Evolutionary conservation across 208 protist species (phyloP).

Genomic region (Leishmania guyanensis): DNA sequence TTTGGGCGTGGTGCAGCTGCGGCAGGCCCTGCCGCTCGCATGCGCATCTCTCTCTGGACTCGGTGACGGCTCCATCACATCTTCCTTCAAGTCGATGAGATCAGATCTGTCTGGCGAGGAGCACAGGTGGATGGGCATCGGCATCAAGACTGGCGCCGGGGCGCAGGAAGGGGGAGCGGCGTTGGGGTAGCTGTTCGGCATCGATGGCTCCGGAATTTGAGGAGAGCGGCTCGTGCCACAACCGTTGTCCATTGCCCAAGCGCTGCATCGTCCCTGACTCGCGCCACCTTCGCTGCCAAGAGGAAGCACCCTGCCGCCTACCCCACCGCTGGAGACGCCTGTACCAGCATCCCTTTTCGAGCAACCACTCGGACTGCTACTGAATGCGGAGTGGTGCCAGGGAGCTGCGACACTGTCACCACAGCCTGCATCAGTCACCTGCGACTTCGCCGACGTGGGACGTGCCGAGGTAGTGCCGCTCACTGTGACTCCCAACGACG

Average conservation of each 20-base stretch:
- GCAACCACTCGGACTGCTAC: background rate
- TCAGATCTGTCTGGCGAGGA: background rate
- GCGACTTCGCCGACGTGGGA: background rate
- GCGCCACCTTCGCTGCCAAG: slow-evolving; percentile 10
- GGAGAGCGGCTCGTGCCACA: slow-evolving; percentile 24
- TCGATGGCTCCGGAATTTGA: slow-evolving; percentile 23
- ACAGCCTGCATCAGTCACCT: background rate
- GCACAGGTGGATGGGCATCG: background rate
- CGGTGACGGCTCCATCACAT: slow-evolving; percentile 5
- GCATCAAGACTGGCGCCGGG: slow-evolving; percentile 10
- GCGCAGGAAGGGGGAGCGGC: slow-evolving; percentile 26
- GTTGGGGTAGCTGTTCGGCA: slow-evolving; percentile 2
- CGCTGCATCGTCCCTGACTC: slow-evolving; percentile 20
- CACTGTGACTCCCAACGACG: background rate
- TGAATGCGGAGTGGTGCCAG: background rate
- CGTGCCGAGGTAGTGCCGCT: background rate
- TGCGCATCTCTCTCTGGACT: slow-evolving; percentile 12
- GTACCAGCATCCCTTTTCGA: background rate
- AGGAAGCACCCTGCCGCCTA: background rate
- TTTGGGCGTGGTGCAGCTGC: no score
- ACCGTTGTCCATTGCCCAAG: slow-evolving; percentile 17
- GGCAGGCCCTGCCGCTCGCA: background rate
- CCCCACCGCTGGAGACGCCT: background rate
- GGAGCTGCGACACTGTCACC: background rate
- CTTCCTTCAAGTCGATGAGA: slow-evolving; percentile 2